Percentiles rank a stretch among this genome's conserved stretches.
Evolutionary conservation across 1,139 yeast species (phyloP).

Genomic region (Taphrina betulina): DNA sequence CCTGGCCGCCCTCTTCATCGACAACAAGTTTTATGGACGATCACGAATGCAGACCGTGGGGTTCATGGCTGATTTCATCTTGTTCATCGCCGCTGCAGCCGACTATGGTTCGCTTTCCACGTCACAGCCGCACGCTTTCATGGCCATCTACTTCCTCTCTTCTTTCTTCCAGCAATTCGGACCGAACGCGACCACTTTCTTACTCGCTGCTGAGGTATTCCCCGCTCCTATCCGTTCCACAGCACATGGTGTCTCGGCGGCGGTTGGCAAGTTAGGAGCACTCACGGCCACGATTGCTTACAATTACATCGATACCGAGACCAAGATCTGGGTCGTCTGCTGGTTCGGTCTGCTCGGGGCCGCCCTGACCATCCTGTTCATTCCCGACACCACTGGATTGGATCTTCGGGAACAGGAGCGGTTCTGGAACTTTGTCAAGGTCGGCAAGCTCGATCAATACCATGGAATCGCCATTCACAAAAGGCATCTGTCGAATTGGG

Average conservation of each 20-base stretch:
- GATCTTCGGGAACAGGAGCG: slow-evolving; percentile 47
- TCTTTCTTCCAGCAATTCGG: slow-evolving; percentile 72
- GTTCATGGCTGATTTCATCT: slow-evolving; percentile 57
- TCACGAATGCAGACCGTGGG: slow-evolving; percentile 61
- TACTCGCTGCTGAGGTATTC: slow-evolving; percentile 57
- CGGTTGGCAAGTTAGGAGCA: slow-evolving; percentile 58
- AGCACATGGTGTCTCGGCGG: slow-evolving; percentile 59
- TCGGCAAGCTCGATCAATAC: slow-evolving; percentile 45
- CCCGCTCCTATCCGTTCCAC: slow-evolving; percentile 60
- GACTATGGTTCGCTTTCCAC: slow-evolving; percentile 54
- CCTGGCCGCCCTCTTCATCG: slow-evolving; percentile 59
- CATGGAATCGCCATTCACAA: slow-evolving; percentile 47
- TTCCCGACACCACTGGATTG: slow-evolving; percentile 47
- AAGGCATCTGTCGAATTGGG: slow-evolving; percentile 45
- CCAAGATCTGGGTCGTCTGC: slow-evolving; percentile 46
- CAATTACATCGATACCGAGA: slow-evolving; percentile 44
- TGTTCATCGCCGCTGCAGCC: slow-evolving; percentile 64
- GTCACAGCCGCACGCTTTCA: slow-evolving; percentile 55
- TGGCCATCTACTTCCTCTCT: slow-evolving; percentile 61
- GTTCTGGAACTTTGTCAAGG: slow-evolving; percentile 44
- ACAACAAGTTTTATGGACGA: slow-evolving; percentile 56
- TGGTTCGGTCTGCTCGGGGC: slow-evolving; percentile 48
- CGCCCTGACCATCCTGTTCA: slow-evolving; percentile 43
- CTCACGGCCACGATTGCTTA: slow-evolving; percentile 52
- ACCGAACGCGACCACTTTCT: slow-evolving; percentile 56